phyloP scores from a whole-genome alignment of 257 asterid species.

The Craterostigma plantagineum region DNA sequence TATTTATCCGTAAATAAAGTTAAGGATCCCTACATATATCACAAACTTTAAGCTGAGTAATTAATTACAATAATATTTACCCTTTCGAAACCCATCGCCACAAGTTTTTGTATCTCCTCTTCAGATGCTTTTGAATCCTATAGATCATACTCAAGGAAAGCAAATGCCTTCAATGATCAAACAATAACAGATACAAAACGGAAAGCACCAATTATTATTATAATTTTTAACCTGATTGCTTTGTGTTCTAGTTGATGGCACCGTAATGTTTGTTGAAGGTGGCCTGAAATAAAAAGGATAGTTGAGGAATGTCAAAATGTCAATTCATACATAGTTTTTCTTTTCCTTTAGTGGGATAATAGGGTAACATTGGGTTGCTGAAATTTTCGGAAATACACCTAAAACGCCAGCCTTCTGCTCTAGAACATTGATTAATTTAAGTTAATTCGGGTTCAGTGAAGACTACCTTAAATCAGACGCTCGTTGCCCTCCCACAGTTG shows the following conservation, averaged over 20 bases:
- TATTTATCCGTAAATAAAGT: not conserved
- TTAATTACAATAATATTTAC: slow-evolving; percentile 25
- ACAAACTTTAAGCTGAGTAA: not conserved
- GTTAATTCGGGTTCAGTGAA: not conserved
- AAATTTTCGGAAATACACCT: not conserved
- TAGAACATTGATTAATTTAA: not conserved
- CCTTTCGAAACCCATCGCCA: slow-evolving; percentile 94
- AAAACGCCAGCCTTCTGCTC: too few species aligned
- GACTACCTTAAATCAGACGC: slow-evolving; percentile 29
- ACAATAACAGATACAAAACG: slow-evolving; percentile 6
- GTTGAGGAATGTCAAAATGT: not conserved
- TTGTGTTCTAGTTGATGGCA: slow-evolving; percentile 18
- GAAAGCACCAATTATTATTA: slow-evolving; percentile 6
- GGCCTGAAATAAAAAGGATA: slow-evolving; percentile 19
- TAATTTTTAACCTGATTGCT: slow-evolving; percentile 40
- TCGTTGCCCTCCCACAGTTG: too few species aligned
- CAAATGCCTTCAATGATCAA: slow-evolving; percentile 1
- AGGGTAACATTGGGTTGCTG: not conserved
- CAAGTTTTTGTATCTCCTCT: slow-evolving; percentile 60
- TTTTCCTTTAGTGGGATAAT: not conserved
- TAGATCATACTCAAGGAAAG: not conserved
- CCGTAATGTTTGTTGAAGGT: slow-evolving; percentile 18
- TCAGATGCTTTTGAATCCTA: slow-evolving; percentile 44
- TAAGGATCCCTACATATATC: not conserved
- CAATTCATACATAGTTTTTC: not conserved